A percentile compares a stretch with the other conserved stretches of the same genome.
Evolutionary conservation across 345 rosid genomes (phyloP).

Genomic region (Sisymbrium altissimum): DNA sequence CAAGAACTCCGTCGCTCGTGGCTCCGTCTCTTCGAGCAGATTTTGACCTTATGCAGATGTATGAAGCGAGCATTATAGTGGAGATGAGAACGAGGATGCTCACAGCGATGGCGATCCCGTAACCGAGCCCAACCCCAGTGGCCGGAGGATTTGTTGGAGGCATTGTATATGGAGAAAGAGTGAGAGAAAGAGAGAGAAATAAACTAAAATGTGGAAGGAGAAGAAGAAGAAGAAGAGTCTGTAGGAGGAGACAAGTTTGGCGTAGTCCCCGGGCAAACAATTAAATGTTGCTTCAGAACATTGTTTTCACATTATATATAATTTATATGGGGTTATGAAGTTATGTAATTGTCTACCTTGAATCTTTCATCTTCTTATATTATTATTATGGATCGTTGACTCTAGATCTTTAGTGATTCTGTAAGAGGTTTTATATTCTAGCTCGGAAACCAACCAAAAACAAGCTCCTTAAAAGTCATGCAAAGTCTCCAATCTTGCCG

Average conservation of each 20-base stretch:
- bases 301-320: background rate
- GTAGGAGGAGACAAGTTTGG: slow-evolving; percentile 31
- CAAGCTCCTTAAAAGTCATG: background rate
- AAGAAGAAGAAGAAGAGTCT: background rate
- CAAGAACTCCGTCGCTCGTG: slow-evolving; percentile 9
- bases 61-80: slow-evolving; percentile 70
- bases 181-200: background rate
- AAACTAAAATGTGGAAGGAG: background rate
- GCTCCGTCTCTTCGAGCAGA: slow-evolving; percentile 11
- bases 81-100: slow-evolving; percentile 76
- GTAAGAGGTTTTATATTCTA: background rate
- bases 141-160: slow-evolving; percentile 47
- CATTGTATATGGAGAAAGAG: slow-evolving; percentile 28
- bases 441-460: slow-evolving; percentile 13
- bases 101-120: slow-evolving; percentile 78
- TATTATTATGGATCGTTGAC: slow-evolving; percentile 15
- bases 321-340: background rate
- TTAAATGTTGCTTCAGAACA: slow-evolving; percentile 13
- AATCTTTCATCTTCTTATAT: slow-evolving; percentile 21
- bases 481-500: background rate
- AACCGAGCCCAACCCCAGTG: slow-evolving; percentile 66
- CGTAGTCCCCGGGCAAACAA: slow-evolving; percentile 24
- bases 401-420: background rate
- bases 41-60: slow-evolving; percentile 57
- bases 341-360: background rate